Evolutionary conservation across 2,329 filamentous ascomycete genomes (phyloP).

Genomic region (Penicillium palitans): DNA sequence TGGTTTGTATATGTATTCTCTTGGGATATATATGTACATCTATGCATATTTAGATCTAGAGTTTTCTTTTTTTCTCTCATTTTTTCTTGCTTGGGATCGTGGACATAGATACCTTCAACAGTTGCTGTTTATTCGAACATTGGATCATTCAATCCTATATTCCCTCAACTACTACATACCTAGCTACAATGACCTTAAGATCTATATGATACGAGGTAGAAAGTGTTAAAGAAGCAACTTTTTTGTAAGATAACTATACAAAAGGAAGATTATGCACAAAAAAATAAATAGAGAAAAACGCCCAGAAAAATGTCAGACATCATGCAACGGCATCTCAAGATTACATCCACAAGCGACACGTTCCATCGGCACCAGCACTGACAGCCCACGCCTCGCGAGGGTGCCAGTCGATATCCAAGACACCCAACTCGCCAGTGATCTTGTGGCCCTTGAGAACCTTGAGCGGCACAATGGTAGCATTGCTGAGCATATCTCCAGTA

Average conservation of each 20-base stretch:
- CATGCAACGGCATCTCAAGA: conserved; percentile 25
- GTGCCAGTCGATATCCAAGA: conserved; percentile 96
- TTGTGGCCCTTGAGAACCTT: conserved; percentile 92
- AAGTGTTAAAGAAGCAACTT: conserved; percentile 23
- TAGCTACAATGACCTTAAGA: not conserved
- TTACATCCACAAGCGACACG: conserved; percentile 82
- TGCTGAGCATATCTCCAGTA: conserved; percentile 91
- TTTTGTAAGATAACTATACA: conserved; percentile 33
- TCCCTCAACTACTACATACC: not conserved
- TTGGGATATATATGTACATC: not conserved
- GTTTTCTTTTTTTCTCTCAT: not conserved
- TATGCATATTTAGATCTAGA: not conserved
- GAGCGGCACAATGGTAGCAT: conserved; percentile 91
- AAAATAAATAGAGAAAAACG: conserved; percentile 25
- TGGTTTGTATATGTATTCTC: not conserved
- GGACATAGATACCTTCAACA: conserved; percentile 13
- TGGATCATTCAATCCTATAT: not conserved
- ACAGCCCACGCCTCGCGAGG: conserved; percentile 90
- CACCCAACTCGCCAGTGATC: conserved; percentile 80
- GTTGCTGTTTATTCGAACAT: not conserved
- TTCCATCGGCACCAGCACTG: conserved; percentile 91
- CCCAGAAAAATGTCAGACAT: conserved; percentile 22
- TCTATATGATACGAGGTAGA: not conserved
- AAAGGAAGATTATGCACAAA: conserved; percentile 28
- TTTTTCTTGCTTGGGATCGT: conserved; percentile 4